These are phyloP conservation scores for fission yeast (Schizosaccharomyces pombe) DNA, from an alignment of 805 yeast species.

Conservation along the genomic window DNA sequence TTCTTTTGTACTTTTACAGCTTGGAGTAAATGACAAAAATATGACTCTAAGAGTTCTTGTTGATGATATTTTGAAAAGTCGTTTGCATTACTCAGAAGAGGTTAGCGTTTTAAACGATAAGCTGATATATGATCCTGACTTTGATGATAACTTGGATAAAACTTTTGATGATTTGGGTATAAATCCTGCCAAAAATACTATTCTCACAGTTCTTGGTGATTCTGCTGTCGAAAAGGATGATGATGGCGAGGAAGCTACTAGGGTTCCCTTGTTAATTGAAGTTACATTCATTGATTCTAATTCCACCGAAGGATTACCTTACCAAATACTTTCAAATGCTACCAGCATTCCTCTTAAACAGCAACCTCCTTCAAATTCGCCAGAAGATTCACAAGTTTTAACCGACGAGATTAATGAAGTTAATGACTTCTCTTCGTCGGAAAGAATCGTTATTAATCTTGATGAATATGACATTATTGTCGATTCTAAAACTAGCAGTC, in stretches of 20 bases:
- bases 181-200: background rate
- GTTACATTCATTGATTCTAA: no score
- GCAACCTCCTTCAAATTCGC: background rate
- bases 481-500: no score
- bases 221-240: background rate
- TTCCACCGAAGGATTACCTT: background rate
- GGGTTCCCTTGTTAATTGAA: background rate
- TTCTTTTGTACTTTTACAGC: constrained; percentile 14
- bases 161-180: constrained; percentile 28
- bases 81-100: constrained; percentile 33
- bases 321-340: background rate
- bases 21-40: constrained; percentile 11
- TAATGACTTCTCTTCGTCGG: background rate
- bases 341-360: background rate
- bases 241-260: background rate
- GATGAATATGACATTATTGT: no score
- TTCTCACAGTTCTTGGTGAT: background rate
- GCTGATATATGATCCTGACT: constrained; percentile 64
- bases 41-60: constrained; percentile 30
- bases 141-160: constrained; percentile 46
- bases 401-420: background rate
- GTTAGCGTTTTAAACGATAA: constrained; percentile 35
- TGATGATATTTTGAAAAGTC: constrained; percentile 20
- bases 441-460: no score
- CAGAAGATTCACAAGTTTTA: no score